Evolutionary conservation across 2,329 filamentous ascomycete genomes (phyloP).

Genomic region (Cladosporium velox): DNA sequence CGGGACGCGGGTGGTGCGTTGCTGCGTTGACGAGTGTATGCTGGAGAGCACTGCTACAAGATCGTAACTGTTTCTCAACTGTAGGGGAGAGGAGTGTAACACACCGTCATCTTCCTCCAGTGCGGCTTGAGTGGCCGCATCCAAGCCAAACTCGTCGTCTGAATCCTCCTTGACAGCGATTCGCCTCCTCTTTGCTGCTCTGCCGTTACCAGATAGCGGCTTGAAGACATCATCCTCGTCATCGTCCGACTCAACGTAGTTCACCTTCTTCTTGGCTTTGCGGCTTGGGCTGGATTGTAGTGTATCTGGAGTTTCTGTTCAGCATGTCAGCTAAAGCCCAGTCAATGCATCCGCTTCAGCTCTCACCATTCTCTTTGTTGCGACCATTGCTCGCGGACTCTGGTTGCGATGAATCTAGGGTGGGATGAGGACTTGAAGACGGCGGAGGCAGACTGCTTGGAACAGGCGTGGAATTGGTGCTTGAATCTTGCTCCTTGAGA

Average conservation of each 20-base stretch:
- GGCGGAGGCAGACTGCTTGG: constrained; percentile 80
- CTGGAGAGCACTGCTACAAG: constrained; percentile 24
- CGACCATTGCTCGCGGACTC: constrained; percentile 54
- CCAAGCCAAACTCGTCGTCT: constrained; percentile 68
- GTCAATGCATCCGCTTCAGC: not conserved
- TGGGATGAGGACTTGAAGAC: constrained; percentile 67
- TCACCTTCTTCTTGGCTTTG: constrained; percentile 70
- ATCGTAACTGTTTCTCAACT: constrained; percentile 27
- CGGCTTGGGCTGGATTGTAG: constrained; percentile 72
- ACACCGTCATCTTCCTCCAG: constrained; percentile 62
- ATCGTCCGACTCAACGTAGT: constrained; percentile 83
- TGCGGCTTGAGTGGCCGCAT: constrained; percentile 58
- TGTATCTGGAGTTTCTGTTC: constrained; percentile 46
- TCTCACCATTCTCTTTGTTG: constrained; percentile 56
- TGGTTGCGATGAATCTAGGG: constrained; percentile 43
- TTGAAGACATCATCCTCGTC: constrained; percentile 71
- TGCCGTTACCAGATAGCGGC: constrained; percentile 50
- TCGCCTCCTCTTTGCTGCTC: constrained; percentile 59
- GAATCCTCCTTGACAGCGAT: constrained; percentile 65
- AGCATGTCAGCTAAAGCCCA: constrained; percentile 1
- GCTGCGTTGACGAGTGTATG: constrained; percentile 12
- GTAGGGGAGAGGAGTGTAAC: not conserved
- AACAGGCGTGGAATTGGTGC: constrained; percentile 65
- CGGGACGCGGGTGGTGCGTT: not conserved
- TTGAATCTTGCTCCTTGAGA: constrained; percentile 30